These are phyloP conservation scores for Globisporangium canariense DNA, from an alignment of 352 stramenopile genomes.

Conservation along the genomic window DNA sequence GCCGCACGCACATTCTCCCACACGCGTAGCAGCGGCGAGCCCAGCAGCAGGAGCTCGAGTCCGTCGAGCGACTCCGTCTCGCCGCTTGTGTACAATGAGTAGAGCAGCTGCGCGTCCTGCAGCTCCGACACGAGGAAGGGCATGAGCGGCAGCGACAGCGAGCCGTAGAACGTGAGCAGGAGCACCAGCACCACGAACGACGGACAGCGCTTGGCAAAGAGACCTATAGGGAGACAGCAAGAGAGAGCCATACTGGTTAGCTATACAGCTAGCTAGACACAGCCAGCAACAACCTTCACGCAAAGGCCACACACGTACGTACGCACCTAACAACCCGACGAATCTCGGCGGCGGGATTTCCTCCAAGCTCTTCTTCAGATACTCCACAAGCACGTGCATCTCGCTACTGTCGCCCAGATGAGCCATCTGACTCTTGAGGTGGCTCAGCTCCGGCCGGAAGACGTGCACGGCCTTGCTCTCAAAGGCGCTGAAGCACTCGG, in stretches of 20 bases:
- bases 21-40: conserved; percentile 61
- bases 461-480: conserved; percentile 45
- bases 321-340: conserved; percentile 30
- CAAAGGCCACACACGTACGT: neutral
- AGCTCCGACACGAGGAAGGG: conserved; percentile 54
- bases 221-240: conserved; percentile 14
- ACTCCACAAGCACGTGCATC: conserved; percentile 52
- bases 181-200: conserved; percentile 52
- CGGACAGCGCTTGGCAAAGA: conserved; percentile 61
- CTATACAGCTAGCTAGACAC: neutral
- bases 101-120: conserved; percentile 30
- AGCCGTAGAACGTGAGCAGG: conserved; percentile 50
- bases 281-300: neutral
- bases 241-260: neutral
- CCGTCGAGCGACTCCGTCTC: conserved; percentile 52
- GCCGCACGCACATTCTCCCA: conserved; percentile 72
- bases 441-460: conserved; percentile 54
- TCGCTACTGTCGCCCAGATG: conserved; percentile 43
- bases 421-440: conserved; percentile 41
- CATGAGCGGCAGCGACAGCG: conserved; percentile 49
- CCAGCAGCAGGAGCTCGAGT: conserved; percentile 65
- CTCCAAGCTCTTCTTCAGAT: conserved; percentile 62
- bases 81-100: conserved; percentile 30
- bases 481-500: conserved; percentile 50
- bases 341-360: conserved; percentile 42